Evolutionary conservation across 768 basidiomycete genomes (phyloP).

Genomic region (Naganishia onofrii): DNA sequence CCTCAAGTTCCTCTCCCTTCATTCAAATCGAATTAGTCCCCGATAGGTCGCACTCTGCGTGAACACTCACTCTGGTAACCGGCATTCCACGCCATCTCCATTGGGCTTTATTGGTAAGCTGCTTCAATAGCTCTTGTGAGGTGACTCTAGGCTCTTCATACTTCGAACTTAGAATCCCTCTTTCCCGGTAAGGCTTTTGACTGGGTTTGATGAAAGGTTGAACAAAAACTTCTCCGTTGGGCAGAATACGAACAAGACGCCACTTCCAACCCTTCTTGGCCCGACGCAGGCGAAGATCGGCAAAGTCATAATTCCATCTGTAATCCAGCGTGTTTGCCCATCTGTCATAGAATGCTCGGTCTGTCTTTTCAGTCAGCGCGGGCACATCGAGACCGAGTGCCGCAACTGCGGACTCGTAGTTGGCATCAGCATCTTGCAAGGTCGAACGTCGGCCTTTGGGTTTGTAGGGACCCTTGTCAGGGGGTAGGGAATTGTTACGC

Average conservation of each 20-base stretch:
- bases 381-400: conserved; percentile 21
- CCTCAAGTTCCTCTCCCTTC: conserved; percentile 24
- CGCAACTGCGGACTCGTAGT: conserved; percentile 12
- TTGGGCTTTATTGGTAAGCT: conserved; percentile 14
- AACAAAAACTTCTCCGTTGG: conserved; percentile 22
- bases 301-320: conserved; percentile 26
- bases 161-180: conserved; percentile 12
- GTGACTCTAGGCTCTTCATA: background rate
- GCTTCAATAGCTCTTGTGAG: background rate
- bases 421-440: conserved; percentile 29
- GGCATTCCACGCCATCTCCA: conserved; percentile 27
- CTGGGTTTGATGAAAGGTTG: conserved; percentile 28
- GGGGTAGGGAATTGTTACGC: conserved; percentile 19
- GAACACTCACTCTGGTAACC: conserved; percentile 12
- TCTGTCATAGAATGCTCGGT: conserved; percentile 24
- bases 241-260: conserved; percentile 29
- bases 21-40: background rate
- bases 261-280: conserved; percentile 31
- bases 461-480: conserved; percentile 5
- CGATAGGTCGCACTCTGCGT: background rate
- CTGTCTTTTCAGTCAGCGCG: background rate
- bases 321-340: conserved; percentile 27
- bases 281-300: conserved; percentile 23
- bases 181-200: conserved; percentile 25
- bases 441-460: conserved; percentile 9